Base-by-base conservation (phyloP, 2,329 filamentous ascomycete genomes). In the Stagonosporopsis chrysanthemi region DNA sequence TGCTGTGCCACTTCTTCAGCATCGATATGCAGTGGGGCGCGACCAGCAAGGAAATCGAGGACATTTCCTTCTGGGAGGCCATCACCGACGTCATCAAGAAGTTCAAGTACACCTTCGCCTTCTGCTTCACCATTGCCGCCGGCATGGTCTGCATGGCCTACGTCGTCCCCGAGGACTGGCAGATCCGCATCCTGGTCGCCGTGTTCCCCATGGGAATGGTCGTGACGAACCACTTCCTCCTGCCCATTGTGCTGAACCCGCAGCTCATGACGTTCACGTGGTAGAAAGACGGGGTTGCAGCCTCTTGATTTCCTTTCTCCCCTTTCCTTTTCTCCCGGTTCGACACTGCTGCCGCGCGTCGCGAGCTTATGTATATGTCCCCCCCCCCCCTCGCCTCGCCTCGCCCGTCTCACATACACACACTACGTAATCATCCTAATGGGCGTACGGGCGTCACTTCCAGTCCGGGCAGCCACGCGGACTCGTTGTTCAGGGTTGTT, bases 11-110 rank as follows among this genome's bases (percentile, higher is more conserved):
- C 80, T 91, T 95, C 85, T 90, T 95, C 73, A 87, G 90, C 78
- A 87, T 94, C 71, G 84, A 95, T 77, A 94, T 95, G 88, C 86
- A 85, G 3, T 95, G 91, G 91, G 91, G 91, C 47, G 87, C 91
- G 1, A 96, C 92, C 0, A 85, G 88, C 38, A 96, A 96, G 78
- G 92, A 96, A 79, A 86, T 86, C 46, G 89, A 92, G 68, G 88
- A 89, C 70, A 88, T 89, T 24, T 90, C 91, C 76, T 96, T 96
- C 78, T 94, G 93, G 78, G 89, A 91, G 58, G 91, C 95, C 73
- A 85, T 93, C 17, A 89, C 89, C 31, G 90, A 89, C 72, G 90
- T 96, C 38, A 74, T 94, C 47, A 89, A 88, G 77, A 88, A 86
- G 75, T 94, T 94, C 82, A 92, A 89, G 79, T 69, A 59, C 46